A percentile compares a stretch with the other conserved stretches of the same genome.
Conservation (phyloP, 352 stramenopile species). For the Stephanocyclus meneghinianus region DNA sequence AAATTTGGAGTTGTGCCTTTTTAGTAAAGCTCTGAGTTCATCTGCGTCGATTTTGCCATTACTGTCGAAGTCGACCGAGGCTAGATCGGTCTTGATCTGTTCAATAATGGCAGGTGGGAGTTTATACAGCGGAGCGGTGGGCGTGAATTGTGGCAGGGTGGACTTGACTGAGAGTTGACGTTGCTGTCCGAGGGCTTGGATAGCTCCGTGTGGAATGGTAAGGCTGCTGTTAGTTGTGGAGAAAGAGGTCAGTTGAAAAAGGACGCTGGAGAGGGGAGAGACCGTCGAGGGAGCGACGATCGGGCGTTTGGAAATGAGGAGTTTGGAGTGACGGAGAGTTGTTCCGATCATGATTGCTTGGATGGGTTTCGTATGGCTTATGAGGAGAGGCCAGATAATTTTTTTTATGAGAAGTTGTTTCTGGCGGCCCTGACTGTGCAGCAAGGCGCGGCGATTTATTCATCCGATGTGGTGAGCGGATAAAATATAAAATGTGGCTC, state of each 20-base stretch:
- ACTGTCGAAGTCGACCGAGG: slow-evolving; percentile 29
- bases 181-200: neutral
- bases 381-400: too few relatives aligned
- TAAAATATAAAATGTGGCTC: too few relatives aligned
- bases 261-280: neutral
- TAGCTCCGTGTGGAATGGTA: neutral
- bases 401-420: too few relatives aligned
- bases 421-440: too few relatives aligned
- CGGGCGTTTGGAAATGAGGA: slow-evolving; percentile 13
- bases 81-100: slow-evolving; percentile 34
- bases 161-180: slow-evolving; percentile 4
- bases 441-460: too few relatives aligned
- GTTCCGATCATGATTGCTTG: slow-evolving; percentile 16
- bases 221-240: neutral
- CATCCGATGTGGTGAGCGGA: too few relatives aligned
- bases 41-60: slow-evolving; percentile 62
- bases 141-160: neutral
- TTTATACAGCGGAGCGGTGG: slow-evolving; percentile 6
- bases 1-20: slow-evolving; percentile 63
- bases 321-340: slow-evolving; percentile 20
- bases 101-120: slow-evolving; percentile 19
- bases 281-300: neutral
- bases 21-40: slow-evolving; percentile 67
- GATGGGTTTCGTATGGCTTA: too few relatives aligned
- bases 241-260: neutral